Evolutionary conservation across 78 protist genomes (phyloP).

Genomic region (Cavenderia fasciculata): DNA sequence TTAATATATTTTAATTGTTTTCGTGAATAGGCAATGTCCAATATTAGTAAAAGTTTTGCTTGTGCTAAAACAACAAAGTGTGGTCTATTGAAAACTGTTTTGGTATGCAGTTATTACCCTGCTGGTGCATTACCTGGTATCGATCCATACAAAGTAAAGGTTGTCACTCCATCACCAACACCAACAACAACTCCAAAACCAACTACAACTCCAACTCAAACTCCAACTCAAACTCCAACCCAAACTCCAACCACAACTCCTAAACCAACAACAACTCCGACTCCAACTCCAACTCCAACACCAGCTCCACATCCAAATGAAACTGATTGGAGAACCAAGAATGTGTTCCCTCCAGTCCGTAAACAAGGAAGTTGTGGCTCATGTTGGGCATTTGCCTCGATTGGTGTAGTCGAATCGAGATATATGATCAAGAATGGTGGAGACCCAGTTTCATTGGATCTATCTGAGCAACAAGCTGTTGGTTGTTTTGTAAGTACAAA

Average conservation of each 20-base stretch:
- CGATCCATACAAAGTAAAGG: background rate
- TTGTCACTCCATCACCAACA: background rate
- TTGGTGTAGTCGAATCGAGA: background rate
- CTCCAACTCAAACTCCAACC: conserved; percentile 1
- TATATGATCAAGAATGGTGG: background rate
- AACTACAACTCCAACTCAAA: background rate
- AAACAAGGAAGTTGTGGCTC: background rate
- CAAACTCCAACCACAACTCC: background rate
- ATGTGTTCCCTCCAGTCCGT: background rate
- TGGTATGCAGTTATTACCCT: background rate
- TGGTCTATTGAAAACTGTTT: background rate
- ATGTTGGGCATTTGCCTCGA: conserved; percentile 4
- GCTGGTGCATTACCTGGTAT: background rate
- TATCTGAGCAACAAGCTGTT: conserved; percentile 8
- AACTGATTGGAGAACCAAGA: conserved; percentile 8
- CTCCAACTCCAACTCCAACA: conserved; percentile 16
- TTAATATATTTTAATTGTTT: too few species aligned
- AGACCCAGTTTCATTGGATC: background rate
- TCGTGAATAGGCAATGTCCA: conserved; percentile 9
- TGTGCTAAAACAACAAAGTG: conserved; percentile 5
- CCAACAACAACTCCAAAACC: background rate
- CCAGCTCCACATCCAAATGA: background rate
- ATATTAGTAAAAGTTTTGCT: background rate
- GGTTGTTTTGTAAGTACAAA: background rate
- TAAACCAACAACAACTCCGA: background rate